These are phyloP conservation scores for Amanita molliuscula DNA, from an alignment of 768 basidiomycete genomes.

Conservation along the genomic window DNA sequence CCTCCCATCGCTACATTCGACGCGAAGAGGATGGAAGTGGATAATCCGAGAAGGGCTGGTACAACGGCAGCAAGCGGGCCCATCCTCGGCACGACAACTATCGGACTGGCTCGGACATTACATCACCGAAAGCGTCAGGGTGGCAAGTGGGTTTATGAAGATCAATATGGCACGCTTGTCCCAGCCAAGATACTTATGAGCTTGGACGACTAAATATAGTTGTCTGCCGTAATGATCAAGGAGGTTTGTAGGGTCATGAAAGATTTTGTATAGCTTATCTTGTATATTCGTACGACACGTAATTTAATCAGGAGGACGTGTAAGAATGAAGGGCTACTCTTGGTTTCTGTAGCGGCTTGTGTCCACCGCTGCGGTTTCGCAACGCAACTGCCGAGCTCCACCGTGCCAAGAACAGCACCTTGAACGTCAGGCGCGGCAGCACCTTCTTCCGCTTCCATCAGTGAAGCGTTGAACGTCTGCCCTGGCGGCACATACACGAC, in stretches of 20 bases:
- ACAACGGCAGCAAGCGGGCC: not conserved
- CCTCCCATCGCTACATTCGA: not conserved
- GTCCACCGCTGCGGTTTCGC: not conserved
- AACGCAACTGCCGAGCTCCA: not conserved
- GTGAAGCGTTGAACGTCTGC: not conserved
- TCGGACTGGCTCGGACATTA: not conserved
- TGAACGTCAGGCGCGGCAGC: not conserved
- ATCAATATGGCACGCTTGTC: not conserved
- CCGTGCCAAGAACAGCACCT: not conserved
- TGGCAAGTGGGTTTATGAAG: not conserved
- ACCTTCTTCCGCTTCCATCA: not conserved
- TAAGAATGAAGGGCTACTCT: not conserved
- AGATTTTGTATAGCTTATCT: too few relatives aligned
- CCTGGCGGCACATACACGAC: not conserved
- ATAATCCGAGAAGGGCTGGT: not conserved
- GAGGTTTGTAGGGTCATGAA: not conserved
- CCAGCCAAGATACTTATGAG: not conserved
- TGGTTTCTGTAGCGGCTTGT: not conserved
- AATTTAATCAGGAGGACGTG: not conserved
- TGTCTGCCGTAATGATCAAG: not conserved
- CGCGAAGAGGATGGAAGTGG: not conserved
- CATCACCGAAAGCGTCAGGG: not conserved
- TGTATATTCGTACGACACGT: not conserved
- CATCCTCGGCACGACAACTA: not conserved
- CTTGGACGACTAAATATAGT: not conserved